Conservation (phyloP, 192 early-diverging fungal species). For the Umbelopsis sp. region DNA sequence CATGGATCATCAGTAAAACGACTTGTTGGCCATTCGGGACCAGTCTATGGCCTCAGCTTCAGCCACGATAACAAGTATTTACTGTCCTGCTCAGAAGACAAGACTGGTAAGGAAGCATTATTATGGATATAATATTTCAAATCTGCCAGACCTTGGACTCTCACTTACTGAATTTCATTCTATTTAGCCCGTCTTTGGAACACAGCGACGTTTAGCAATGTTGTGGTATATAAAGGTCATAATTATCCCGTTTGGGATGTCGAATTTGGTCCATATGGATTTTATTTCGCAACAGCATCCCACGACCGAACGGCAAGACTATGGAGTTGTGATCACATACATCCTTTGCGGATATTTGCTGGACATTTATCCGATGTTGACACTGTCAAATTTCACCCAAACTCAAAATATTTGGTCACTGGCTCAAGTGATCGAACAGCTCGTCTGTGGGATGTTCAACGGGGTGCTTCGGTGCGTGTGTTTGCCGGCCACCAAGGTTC, state of each 20-base stretch:
- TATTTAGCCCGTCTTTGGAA: constrained; percentile 90
- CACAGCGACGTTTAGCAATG: constrained; percentile 83
- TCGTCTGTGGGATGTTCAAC: constrained; percentile 93
- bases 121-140: too few relatives aligned
- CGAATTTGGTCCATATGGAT: constrained; percentile 84
- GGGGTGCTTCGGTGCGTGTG: constrained; percentile 85
- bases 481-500: constrained; percentile 87
- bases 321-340: constrained; percentile 97
- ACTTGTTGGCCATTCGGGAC: constrained; percentile 89
- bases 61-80: constrained; percentile 85
- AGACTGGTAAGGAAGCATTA: constrained; percentile 61
- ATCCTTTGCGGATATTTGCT: constrained; percentile 95
- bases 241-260: constrained; percentile 98
- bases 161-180: not conserved
- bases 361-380: constrained; percentile 98
- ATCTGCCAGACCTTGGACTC: too few relatives aligned
- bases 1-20: constrained; percentile 59
- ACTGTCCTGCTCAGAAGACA: constrained; percentile 90
- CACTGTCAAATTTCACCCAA: constrained; percentile 94
- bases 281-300: constrained; percentile 96
- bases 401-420: constrained; percentile 91
- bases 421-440: constrained; percentile 88
- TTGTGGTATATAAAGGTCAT: constrained; percentile 97
- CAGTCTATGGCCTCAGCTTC: constrained; percentile 86
- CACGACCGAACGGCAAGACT: constrained; percentile 95